phyloP scores from a whole-genome alignment of 345 rosid species.

The Eucalyptus albens region DNA sequence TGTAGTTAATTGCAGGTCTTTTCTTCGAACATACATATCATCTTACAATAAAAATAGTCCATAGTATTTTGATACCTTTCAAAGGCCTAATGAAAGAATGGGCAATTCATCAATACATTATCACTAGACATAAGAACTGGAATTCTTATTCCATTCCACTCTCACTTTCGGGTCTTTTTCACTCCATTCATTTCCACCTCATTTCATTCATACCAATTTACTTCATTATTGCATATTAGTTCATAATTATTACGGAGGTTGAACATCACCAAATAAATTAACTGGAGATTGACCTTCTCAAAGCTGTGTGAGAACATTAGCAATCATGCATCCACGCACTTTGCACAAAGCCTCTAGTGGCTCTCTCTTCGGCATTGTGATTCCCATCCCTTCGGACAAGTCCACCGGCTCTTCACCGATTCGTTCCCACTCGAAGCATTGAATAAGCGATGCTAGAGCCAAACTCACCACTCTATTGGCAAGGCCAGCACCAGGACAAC shows the following conservation, averaged over 20 bases:
- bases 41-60: background rate
- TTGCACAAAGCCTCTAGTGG: constrained; percentile 28
- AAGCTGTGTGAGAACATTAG: background rate
- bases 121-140: background rate
- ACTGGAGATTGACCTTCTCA: background rate
- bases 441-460: background rate
- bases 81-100: background rate
- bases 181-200: background rate
- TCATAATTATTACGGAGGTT: background rate
- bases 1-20: background rate
- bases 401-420: constrained; percentile 17
- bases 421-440: no score
- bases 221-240: background rate
- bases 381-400: constrained; percentile 27
- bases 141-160: background rate
- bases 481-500: no score
- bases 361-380: constrained; percentile 23
- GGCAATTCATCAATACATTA: background rate
- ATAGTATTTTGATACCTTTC: background rate
- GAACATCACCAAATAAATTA: background rate
- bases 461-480: no score
- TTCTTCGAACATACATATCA: background rate
- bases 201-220: background rate
- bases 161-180: background rate
- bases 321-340: background rate